Evolutionary conservation across 768 basidiomycete species (phyloP).

Genomic region (Rhodotorula toruloides): DNA sequence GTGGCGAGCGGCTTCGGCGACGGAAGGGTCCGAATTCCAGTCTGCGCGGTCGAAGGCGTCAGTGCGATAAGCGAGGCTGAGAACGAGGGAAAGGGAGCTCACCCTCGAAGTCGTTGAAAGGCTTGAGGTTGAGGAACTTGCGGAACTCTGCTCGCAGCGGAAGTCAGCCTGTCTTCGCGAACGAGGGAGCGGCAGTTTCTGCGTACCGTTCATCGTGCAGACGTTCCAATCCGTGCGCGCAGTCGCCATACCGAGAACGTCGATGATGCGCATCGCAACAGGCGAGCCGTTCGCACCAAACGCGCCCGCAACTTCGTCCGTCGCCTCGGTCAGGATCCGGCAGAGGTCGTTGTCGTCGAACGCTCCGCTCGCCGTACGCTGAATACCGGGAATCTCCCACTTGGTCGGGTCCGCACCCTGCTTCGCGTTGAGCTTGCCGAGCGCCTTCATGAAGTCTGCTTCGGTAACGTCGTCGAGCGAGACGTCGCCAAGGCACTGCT

Average conservation of each 20-base stretch:
- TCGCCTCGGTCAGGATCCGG: constrained; percentile 23
- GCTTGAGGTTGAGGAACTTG: constrained; percentile 18
- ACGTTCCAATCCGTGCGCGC: constrained; percentile 19
- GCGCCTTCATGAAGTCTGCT: constrained; percentile 7
- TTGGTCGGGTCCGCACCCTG: constrained; percentile 8
- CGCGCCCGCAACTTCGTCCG: constrained; percentile 24
- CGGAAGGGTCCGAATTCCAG: constrained; percentile 47
- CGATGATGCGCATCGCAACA: constrained; percentile 15
- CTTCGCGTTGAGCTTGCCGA: not conserved
- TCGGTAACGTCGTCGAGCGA: constrained; percentile 22
- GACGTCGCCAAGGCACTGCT: constrained; percentile 30
- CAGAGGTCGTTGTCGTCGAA: constrained; percentile 19
- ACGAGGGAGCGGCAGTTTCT: not conserved
- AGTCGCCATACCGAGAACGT: constrained; percentile 9
- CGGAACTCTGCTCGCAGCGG: constrained; percentile 48
- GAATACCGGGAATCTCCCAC: constrained; percentile 18
- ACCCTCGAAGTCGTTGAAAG: too few species aligned
- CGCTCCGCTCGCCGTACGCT: not conserved
- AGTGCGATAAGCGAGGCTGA: too few species aligned
- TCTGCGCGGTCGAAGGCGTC: too few species aligned
- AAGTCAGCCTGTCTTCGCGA: constrained; percentile 41
- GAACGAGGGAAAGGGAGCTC: too few species aligned
- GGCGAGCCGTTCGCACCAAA: constrained; percentile 23
- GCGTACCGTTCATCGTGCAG: constrained; percentile 52
- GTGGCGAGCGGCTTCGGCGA: constrained; percentile 51